phyloP scores from a whole-genome alignment of 2,329 filamentous ascomycete species.

The Stagonosporopsis chrysanthemi region DNA sequence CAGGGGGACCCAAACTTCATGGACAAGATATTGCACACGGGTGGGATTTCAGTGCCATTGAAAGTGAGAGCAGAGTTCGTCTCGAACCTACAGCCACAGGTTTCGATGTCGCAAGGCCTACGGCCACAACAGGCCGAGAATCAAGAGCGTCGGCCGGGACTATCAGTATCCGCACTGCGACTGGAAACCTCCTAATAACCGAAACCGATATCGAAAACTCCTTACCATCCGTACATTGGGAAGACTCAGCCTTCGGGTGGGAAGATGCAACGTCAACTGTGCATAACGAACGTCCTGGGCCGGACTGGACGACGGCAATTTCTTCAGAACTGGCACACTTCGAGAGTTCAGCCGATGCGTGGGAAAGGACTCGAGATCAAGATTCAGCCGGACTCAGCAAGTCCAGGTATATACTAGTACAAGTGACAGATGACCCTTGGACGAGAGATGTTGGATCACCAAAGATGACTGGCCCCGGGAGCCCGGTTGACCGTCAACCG shows the following conservation, averaged over 20 bases:
- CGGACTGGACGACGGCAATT: background rate
- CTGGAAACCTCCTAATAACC: background rate
- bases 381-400: background rate
- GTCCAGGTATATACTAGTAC: background rate
- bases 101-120: background rate
- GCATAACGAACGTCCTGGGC: background rate
- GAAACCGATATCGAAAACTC: background rate
- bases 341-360: background rate
- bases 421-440: slow-evolving; percentile 1
- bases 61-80: background rate
- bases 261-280: background rate
- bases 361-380: background rate
- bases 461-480: background rate
- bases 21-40: background rate
- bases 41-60: background rate
- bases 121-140: background rate
- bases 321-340: background rate
- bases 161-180: background rate
- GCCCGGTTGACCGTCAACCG: background rate
- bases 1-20: slow-evolving; percentile 1
- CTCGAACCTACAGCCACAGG: background rate
- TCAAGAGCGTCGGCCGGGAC: background rate
- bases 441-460: background rate
- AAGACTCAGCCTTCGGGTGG: slow-evolving; percentile 4
- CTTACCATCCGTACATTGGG: slow-evolving; percentile 1